phyloP scores from a whole-genome alignment of 2,329 filamentous ascomycete species.

The Diaporthe amygdali region DNA sequence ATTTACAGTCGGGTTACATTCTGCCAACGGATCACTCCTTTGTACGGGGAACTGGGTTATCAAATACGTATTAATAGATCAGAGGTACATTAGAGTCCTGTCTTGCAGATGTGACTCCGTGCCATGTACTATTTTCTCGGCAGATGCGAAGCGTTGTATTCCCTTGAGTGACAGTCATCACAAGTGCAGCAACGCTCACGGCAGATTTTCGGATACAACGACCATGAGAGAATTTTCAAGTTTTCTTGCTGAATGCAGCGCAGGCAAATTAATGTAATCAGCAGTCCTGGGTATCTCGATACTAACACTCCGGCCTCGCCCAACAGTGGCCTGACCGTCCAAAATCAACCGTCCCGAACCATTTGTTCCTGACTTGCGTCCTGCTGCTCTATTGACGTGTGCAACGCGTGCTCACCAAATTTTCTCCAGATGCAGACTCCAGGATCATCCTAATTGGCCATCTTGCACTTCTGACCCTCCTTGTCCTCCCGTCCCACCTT shows the following conservation, averaged over 20 bases:
- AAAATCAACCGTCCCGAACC: not conserved
- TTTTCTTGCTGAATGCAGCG: not conserved
- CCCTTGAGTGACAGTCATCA: not conserved
- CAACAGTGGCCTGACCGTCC: not conserved
- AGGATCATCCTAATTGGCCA: not conserved
- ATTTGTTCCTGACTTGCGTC: not conserved
- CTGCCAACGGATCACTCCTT: too few species aligned
- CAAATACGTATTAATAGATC: not conserved
- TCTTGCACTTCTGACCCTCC: too few species aligned
- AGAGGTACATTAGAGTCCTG: not conserved
- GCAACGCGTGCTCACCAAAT: not conserved
- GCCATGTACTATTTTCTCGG: too few species aligned
- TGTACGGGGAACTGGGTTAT: too few species aligned
- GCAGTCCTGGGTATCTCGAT: not conserved
- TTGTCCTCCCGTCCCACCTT: constrained; percentile 19
- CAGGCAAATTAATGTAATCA: not conserved
- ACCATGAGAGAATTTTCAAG: not conserved
- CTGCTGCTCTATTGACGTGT: not conserved
- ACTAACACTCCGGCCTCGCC: not conserved
- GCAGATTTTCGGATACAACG: not conserved
- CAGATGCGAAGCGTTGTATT: not conserved
- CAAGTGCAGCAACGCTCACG: not conserved
- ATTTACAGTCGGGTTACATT: too few species aligned
- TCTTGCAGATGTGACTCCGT: not conserved
- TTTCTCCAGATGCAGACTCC: not conserved